A percentile compares a stretch with the other conserved stretches of the same genome.
Evolutionary conservation across 2,329 filamentous ascomycete genomes (phyloP).

Genomic region (Aspergillus proliferans): DNA sequence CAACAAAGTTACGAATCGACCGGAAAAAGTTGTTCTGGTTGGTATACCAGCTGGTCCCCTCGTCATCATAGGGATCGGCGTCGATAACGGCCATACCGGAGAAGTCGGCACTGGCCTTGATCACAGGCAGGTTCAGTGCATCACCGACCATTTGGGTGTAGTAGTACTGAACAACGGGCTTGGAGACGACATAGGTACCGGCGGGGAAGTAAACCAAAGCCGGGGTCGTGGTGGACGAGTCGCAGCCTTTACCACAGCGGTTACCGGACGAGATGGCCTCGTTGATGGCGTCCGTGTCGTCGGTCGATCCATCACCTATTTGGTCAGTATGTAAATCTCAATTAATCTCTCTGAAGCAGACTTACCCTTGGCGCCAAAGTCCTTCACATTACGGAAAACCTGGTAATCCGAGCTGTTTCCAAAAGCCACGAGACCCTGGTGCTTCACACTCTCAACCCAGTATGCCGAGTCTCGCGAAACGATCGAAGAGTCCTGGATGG

Average conservation of each 20-base stretch:
- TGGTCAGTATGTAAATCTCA: constrained; percentile 13
- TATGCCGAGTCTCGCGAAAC: constrained; percentile 43
- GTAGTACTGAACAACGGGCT: constrained; percentile 77
- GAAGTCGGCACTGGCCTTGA: constrained; percentile 70
- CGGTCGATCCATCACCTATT: constrained; percentile 58
- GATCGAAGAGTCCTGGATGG: constrained; percentile 10
- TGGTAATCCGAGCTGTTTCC: constrained; percentile 54
- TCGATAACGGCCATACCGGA: constrained; percentile 84
- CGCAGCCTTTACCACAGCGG: constrained; percentile 74
- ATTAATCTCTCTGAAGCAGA: constrained; percentile 22
- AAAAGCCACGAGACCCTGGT: constrained; percentile 64
- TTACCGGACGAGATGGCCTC: constrained; percentile 67
- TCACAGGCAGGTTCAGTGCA: constrained; percentile 61
- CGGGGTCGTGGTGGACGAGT: constrained; percentile 75
- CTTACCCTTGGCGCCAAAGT: constrained; percentile 66
- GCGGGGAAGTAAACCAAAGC: constrained; percentile 88
- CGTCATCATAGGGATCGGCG: constrained; percentile 70
- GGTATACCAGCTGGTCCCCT: constrained; percentile 67
- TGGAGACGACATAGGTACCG: constrained; percentile 76
- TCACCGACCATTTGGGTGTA: constrained; percentile 92
- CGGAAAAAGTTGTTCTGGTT: constrained; percentile 83
- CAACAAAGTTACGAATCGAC: constrained; percentile 72
- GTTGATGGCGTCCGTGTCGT: constrained; percentile 89
- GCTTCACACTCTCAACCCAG: constrained; percentile 66
- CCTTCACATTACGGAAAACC: constrained; percentile 70